phyloP scores from a whole-genome alignment of 2,329 filamentous ascomycete genomes.

The Fusarium citri region DNA sequence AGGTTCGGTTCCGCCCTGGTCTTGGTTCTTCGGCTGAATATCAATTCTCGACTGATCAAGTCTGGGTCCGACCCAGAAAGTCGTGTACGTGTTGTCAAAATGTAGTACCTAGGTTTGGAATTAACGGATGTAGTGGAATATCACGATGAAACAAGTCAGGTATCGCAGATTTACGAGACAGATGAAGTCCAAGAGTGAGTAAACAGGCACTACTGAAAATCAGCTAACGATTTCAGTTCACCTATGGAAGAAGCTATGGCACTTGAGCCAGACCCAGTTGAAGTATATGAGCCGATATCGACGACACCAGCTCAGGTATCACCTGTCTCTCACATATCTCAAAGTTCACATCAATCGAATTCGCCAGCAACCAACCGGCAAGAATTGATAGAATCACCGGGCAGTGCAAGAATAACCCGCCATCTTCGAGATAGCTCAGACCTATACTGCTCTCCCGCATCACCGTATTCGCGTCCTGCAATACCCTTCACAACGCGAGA shows the following conservation, averaged over 20 bases:
- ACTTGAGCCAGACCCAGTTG: neutral
- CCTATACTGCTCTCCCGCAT: neutral
- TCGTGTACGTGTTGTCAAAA: neutral
- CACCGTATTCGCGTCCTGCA: neutral
- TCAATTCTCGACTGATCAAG: neutral
- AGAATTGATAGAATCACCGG: neutral
- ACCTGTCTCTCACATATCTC: neutral
- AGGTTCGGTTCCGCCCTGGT: neutral
- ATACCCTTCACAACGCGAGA: neutral
- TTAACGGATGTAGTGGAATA: neutral
- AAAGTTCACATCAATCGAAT: neutral
- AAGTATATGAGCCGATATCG: neutral
- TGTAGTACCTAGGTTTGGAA: fast-evolving
- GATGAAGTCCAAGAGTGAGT: constrained; percentile 1
- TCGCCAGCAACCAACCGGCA: neutral
- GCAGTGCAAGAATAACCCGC: neutral
- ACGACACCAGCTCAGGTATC: neutral
- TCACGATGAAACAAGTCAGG: neutral
- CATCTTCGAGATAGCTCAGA: neutral
- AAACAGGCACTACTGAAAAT: fast-evolving
- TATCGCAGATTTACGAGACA: neutral
- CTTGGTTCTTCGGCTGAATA: neutral
- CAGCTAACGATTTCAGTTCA: neutral
- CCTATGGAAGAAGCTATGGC: neutral
- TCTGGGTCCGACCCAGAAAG: neutral